phyloP scores from a whole-genome alignment of 257 asterid species.

The Ocimum tenuiflorum region DNA sequence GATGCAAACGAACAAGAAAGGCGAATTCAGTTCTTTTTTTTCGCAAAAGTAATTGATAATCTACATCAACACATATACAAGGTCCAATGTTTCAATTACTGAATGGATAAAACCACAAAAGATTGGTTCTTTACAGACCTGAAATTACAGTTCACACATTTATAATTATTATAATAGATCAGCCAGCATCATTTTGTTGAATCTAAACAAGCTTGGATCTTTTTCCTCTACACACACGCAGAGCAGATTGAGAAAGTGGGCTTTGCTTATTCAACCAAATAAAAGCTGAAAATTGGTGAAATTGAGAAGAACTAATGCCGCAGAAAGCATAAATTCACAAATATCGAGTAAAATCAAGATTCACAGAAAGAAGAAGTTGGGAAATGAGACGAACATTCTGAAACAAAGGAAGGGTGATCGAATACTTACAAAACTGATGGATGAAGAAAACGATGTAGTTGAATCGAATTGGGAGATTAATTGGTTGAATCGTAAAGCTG shows the following conservation, averaged over 20 bases:
- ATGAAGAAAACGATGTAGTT: no score
- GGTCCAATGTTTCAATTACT: background rate
- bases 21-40: background rate
- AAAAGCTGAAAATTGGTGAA: background rate
- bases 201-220: background rate
- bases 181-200: background rate
- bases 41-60: background rate
- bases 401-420: background rate
- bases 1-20: background rate
- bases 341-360: background rate
- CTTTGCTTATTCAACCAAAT: constrained; percentile 7
- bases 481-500: no score
- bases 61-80: background rate
- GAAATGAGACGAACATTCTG: background rate
- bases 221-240: background rate
- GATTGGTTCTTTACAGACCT: background rate
- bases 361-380: no score
- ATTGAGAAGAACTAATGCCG: background rate
- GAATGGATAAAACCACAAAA: background rate
- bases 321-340: background rate
- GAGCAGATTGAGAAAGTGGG: background rate
- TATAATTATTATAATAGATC: no score
- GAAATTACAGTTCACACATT: background rate
- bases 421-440: constrained; percentile 11
- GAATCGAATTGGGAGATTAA: no score